A percentile compares a stretch with the other conserved stretches of the same genome.
Conservation (phyloP, 2,329 filamentous ascomycete species). For the Aspergillus pseudoterreus region DNA sequence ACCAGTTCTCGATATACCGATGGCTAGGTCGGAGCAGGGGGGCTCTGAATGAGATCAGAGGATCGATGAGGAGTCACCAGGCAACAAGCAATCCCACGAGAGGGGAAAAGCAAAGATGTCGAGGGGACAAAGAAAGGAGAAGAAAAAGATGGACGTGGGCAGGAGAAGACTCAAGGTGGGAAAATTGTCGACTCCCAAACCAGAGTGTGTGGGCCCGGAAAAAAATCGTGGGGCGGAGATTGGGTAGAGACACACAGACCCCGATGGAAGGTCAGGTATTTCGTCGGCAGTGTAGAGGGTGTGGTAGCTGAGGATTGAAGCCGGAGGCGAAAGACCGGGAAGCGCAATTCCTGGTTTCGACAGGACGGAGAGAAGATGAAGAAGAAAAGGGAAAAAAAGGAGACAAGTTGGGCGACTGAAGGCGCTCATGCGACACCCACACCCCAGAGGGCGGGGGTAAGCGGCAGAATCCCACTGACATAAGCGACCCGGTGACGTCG, state of each 20-base stretch:
- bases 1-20: neutral
- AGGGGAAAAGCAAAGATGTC: constrained; percentile 3
- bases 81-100: neutral
- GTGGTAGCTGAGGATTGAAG: neutral
- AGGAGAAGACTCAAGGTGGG: neutral
- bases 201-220: constrained; percentile 9
- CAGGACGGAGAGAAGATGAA: neutral
- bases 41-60: no score
- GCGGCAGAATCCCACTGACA: neutral
- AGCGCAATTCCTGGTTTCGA: neutral
- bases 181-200: neutral
- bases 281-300: neutral
- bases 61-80: no score
- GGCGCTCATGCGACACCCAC: neutral
- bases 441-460: neutral
- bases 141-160: constrained; percentile 4
- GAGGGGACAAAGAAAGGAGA: neutral
- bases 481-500: neutral
- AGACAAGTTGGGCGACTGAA: neutral
- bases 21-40: no score
- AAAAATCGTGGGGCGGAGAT: constrained; percentile 7
- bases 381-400: neutral
- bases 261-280: neutral
- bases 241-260: neutral
- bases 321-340: neutral